Evolutionary conservation across 73 alveolate genomes (phyloP).

Genomic region (Symbiodinium natans): DNA sequence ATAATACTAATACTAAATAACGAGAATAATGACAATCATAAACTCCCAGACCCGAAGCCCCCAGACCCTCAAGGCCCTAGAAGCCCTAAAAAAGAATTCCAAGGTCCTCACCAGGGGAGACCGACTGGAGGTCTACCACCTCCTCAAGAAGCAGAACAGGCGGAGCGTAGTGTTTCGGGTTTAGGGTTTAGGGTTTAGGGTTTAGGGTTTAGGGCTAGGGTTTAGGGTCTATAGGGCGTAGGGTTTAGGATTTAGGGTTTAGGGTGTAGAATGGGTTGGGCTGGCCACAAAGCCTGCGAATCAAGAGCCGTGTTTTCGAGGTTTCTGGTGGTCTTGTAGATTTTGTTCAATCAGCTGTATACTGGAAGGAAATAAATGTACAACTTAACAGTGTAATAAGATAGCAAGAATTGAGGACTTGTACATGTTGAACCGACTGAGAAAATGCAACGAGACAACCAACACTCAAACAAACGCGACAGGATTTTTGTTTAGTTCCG

Average conservation of each 20-base stretch:
- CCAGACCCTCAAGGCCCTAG: not conserved
- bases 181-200: not conserved
- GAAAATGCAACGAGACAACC: too few species aligned
- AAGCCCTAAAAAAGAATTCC: not conserved
- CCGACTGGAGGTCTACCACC: conserved; percentile 40
- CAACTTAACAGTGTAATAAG: too few species aligned
- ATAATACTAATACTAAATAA: too few species aligned
- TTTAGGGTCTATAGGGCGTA: not conserved
- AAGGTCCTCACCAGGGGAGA: conserved; percentile 64
- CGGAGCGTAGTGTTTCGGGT: not conserved
- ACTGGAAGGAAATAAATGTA: too few species aligned
- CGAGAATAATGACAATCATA: too few species aligned
- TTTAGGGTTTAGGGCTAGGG: not conserved
- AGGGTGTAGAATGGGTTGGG: not conserved
- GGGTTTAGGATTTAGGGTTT: not conserved
- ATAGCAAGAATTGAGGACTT: too few species aligned
- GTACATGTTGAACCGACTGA: too few species aligned
- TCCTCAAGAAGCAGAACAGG: conserved; percentile 50
- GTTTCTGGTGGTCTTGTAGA: not conserved
- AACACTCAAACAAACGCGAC: too few species aligned
- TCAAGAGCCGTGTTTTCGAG: not conserved
- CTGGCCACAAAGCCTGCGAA: too few species aligned
- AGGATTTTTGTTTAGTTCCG: too few species aligned
- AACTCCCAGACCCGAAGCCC: not conserved
- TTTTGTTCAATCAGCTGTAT: too few species aligned